Conservation (phyloP, 2,329 filamentous ascomycete genomes). For the Cordyceps farinosa region DNA sequence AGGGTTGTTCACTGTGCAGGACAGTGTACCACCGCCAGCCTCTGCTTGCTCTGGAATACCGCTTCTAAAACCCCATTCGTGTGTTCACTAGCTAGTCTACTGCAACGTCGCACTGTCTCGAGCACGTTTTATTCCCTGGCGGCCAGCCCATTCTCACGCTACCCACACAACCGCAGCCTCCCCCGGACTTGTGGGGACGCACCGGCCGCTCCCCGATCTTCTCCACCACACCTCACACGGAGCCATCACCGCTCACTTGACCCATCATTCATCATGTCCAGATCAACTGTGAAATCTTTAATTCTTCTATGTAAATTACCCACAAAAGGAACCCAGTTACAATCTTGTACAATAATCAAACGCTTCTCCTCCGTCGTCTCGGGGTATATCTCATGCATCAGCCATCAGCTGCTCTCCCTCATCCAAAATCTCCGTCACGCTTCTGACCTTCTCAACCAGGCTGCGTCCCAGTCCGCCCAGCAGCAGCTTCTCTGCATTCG, state of each 20-base stretch:
- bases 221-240: neutral
- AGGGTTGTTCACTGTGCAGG: no score
- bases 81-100: no score
- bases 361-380: neutral
- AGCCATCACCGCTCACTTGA: neutral
- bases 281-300: no score
- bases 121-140: no score
- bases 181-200: neutral
- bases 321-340: constrained; percentile 6
- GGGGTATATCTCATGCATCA: constrained; percentile 42
- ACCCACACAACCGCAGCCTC: neutral
- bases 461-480: constrained; percentile 82
- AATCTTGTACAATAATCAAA: constrained; percentile 8
- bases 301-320: neutral
- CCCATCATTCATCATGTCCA: neutral
- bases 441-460: constrained; percentile 79
- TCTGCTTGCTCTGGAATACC: no score
- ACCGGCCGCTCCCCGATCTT: constrained; percentile 5
- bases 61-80: no score
- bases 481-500: constrained; percentile 93
- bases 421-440: constrained; percentile 83
- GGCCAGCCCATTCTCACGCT: no score
- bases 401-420: constrained; percentile 89
- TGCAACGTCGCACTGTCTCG: no score
- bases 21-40: no score